A percentile compares a stretch with the other conserved stretches of the same genome.
Conservation (phyloP, 2,329 filamentous ascomycete species). For the Fusarium brevicatenulatum region DNA sequence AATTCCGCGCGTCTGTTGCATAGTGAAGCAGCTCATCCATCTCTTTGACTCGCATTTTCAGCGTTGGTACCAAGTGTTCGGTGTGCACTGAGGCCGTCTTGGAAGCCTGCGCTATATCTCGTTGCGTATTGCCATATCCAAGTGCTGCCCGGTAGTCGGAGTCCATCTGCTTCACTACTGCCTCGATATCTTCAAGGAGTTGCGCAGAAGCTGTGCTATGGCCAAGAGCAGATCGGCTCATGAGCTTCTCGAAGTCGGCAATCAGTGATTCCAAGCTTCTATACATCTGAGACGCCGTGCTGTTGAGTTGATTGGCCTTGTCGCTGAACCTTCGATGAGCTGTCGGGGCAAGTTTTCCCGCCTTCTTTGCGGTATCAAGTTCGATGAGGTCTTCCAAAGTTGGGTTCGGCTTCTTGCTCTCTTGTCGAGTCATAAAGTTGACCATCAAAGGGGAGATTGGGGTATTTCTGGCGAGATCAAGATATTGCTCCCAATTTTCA, state of each 20-base stretch:
- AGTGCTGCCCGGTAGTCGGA: slow-evolving; percentile 85
- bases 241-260: slow-evolving; percentile 69
- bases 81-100: slow-evolving; percentile 73
- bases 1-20: slow-evolving; percentile 73
- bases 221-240: slow-evolving; percentile 63
- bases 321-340: slow-evolving; percentile 68
- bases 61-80: slow-evolving; percentile 67
- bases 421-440: slow-evolving; percentile 67
- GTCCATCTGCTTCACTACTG: slow-evolving; percentile 85
- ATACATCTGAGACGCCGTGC: slow-evolving; percentile 68
- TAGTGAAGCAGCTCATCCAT: slow-evolving; percentile 70
- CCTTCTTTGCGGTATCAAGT: slow-evolving; percentile 75
- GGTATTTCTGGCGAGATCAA: slow-evolving; percentile 71
- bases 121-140: slow-evolving; percentile 71
- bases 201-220: slow-evolving; percentile 72
- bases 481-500: slow-evolving; percentile 73
- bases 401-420: slow-evolving; percentile 58
- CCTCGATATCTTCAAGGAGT: slow-evolving; percentile 85
- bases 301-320: slow-evolving; percentile 70
- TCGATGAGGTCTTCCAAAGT: slow-evolving; percentile 83
- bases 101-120: slow-evolving; percentile 69
- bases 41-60: slow-evolving; percentile 65
- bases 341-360: slow-evolving; percentile 71
- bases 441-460: slow-evolving; percentile 74
- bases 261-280: slow-evolving; percentile 70